Evolutionary conservation across 108 stramenopile genomes (phyloP), one percentile per base, ranked within the genome.

Genomic region (Pseudonitzschia delicatissima): DNA sequence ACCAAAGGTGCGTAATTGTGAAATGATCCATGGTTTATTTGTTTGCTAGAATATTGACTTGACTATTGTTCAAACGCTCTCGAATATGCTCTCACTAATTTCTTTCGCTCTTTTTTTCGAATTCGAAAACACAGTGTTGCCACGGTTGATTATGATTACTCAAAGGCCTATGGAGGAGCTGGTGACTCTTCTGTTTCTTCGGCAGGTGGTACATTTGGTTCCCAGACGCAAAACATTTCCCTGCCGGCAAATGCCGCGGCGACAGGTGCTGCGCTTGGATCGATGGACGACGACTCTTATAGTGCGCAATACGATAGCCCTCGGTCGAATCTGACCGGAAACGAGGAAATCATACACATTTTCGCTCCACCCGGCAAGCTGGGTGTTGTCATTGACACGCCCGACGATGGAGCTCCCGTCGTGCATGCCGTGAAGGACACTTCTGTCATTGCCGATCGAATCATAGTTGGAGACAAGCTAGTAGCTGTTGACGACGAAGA

Each of bases 321-420:
- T 2, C 37, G 39, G 18, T 66, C 67, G 0, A 74, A 74, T 57
- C 67, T 73, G 52, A 75, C 66, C 35, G 66, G 82, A 6, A 80
- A 73, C 12, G 92, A 93, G 50, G 82, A 88, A 68, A 28, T 87
- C 15, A 73, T 94, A 45, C 79, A 89, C 32, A 72, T 95, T 13
- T 86, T 78, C 61, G 94, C 94, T 29, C 94, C 94, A 1, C 64
- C 91, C 4, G 94, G 94, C 29, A 95, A 95, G 65, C 78, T 95
- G 20, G 94, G 94, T 23, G 89, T 95, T 35, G 91, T 95, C 31
- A 90, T 95, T 78, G 94, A 95, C 62, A 91, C 94, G 23, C 91
- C 94, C 44, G 76, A 90, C 71, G 83, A 90, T 45, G 86, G 87
- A 18, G 91, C 90, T 34, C 94, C 94, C 2, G 80, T 89, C 17